phyloP scores from a whole-genome alignment of 345 rosid genomes.

The Eucalyptus fibrosa region DNA sequence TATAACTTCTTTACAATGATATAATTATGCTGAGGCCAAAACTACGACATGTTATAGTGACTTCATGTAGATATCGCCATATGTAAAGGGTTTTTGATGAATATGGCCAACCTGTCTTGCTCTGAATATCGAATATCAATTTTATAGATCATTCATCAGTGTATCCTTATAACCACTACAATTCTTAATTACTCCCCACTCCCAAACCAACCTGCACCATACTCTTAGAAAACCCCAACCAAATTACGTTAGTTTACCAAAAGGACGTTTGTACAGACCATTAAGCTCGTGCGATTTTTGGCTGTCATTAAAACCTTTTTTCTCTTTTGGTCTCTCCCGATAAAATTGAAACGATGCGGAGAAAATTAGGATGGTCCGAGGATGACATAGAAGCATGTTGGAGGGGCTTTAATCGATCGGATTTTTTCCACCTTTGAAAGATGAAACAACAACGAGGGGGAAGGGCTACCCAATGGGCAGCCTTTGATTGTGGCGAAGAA shows the following conservation, averaged over 20 bases:
- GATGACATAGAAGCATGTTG: neutral
- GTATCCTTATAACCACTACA: too few relatives aligned
- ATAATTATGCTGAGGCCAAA: too few relatives aligned
- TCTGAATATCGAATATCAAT: too few relatives aligned
- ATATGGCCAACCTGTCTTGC: neutral
- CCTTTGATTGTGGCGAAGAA: neutral
- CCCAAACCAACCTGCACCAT: too few relatives aligned
- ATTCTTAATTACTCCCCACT: too few relatives aligned
- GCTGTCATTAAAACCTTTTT: too few relatives aligned
- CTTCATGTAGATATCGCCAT: neutral
- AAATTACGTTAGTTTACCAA: neutral
- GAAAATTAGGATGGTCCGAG: too few relatives aligned
- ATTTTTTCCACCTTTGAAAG: neutral
- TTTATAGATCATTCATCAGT: too few relatives aligned
- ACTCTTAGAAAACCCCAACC: too few relatives aligned
- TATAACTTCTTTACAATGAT: too few relatives aligned
- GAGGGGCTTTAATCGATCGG: neutral
- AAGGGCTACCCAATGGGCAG: neutral
- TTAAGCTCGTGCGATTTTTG: neutral
- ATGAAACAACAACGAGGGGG: neutral
- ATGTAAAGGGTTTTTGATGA: neutral
- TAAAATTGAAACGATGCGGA: neutral
- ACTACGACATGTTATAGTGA: too few relatives aligned
- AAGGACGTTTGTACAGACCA: rapidly evolving
- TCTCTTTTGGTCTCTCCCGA: neutral